Evolutionary conservation across 1,139 yeast species (phyloP), one percentile per base, ranked within the genome.

Genomic region (Suzukiozyma palmioleophila): DNA sequence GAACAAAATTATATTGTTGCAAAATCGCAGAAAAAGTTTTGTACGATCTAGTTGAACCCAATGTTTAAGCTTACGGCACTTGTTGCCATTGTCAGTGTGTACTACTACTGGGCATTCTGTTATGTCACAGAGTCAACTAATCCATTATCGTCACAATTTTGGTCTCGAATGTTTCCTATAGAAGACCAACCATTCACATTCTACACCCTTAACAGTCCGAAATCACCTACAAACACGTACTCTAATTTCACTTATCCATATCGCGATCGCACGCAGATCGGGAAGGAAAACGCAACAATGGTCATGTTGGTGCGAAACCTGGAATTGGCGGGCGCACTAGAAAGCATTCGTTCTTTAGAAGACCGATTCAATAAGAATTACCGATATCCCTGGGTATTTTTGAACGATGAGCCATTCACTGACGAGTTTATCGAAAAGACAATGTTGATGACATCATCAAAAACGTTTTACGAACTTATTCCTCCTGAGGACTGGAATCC

Each of bases 381-480:
- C 45, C 56, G 56, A 37, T 74, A 74, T 43, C 75, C 75, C 1
- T 66, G 77, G 73, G 70, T 72, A 4, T 70, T 72, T 39, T 48
- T 69, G 38, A 67, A 69, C 45, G 77, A 72, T 34, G 74, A 55
- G 8, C 73, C 75, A 3, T 69, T 70, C 44, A 59, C 50, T 21
- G 61, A 58, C 14, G 73, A 63, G 15, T 70, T 70, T 48, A 69
- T 60, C 15, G 73, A 67, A 38, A 57, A 77, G 48, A 89, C 97
- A 0, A 68, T 83, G 1, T 73, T 86, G 24, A 85, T 90, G 95
- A 95, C 90, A 0, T 82, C 90, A 43, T 94, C 96, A 0, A 60
- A 75, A 37, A 79, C 90, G 1, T 71, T 43, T 46, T 68, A 72
- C 47, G 77, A 71, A 43, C 53, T 71, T 34, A 65, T 72, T 2